Conservation (phyloP, 495 filamentous ascomycete species). For the Daldinia childiae region DNA sequence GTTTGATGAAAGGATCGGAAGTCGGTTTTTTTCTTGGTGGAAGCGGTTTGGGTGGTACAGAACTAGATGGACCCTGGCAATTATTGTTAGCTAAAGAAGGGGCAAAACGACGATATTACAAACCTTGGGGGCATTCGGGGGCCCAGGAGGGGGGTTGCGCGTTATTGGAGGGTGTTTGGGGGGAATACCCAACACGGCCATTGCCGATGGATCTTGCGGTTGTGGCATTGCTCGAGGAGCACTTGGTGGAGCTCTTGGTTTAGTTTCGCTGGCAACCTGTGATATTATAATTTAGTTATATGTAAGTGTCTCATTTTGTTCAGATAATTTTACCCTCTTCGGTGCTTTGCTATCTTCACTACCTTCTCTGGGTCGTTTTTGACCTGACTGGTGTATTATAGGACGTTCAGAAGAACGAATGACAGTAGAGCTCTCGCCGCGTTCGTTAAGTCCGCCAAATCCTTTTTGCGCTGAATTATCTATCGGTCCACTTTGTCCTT, state of each 20-base stretch:
- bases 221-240: slow-evolving; percentile 40
- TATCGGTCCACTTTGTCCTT: not conserved
- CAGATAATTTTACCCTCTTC: slow-evolving; percentile 48
- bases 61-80: slow-evolving; percentile 34
- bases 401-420: slow-evolving; percentile 38
- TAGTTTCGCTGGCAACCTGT: slow-evolving; percentile 33
- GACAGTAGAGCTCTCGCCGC: slow-evolving; percentile 32
- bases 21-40: slow-evolving; percentile 46
- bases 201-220: slow-evolving; percentile 45
- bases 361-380: slow-evolving; percentile 48
- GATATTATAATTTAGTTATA: slow-evolving; percentile 23
- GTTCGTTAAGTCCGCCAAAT: slow-evolving; percentile 42
- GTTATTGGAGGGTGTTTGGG: slow-evolving; percentile 20
- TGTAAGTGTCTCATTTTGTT: not conserved
- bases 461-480: slow-evolving; percentile 8
- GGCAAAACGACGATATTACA: not conserved
- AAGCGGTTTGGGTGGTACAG: slow-evolving; percentile 37
- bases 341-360: slow-evolving; percentile 35
- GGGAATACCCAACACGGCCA: slow-evolving; percentile 40
- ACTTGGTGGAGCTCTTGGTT: slow-evolving; percentile 32
- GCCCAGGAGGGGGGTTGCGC: slow-evolving; percentile 11
- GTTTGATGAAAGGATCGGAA: slow-evolving; percentile 56
- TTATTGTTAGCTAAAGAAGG: slow-evolving; percentile 26
- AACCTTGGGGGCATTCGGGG: slow-evolving; percentile 40
- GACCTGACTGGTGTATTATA: slow-evolving; percentile 41